A percentile compares a stretch with the other conserved stretches of the same genome.
Evolutionary conservation across 2,329 filamentous ascomycete genomes (phyloP).

Genomic region (Beauveria bassiana): DNA sequence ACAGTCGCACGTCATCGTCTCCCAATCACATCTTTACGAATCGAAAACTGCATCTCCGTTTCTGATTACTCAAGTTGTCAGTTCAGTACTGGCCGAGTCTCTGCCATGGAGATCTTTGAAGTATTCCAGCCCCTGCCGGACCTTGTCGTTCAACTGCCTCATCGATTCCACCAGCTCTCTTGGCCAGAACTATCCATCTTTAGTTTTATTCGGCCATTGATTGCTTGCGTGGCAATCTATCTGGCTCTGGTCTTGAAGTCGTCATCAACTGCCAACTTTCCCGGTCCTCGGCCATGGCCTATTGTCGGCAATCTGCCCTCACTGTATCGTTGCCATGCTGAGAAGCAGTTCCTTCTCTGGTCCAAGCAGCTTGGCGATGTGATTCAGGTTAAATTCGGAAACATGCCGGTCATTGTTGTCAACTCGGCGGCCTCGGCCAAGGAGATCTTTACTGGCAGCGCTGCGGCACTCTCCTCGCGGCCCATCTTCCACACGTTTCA

Average conservation of each 20-base stretch:
- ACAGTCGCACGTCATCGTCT: neutral
- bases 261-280: neutral
- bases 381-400: slow-evolving; percentile 1
- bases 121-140: neutral
- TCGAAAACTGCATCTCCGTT: neutral
- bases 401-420: slow-evolving; percentile 2
- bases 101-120: slow-evolving; percentile 2
- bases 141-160: neutral
- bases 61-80: neutral
- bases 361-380: slow-evolving; percentile 4
- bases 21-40: neutral
- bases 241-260: neutral
- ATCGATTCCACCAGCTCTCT: neutral
- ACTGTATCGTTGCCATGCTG: slow-evolving; percentile 1
- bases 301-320: slow-evolving; percentile 1
- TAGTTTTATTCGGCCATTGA: neutral
- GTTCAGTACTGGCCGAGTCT: neutral
- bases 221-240: neutral
- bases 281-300: neutral
- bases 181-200: neutral
- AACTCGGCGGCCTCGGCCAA: neutral
- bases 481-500: slow-evolving; percentile 4
- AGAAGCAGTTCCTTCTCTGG: neutral
- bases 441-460: slow-evolving; percentile 3
- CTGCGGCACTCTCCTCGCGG: slow-evolving; percentile 1